Evolutionary conservation across 345 rosid genomes (phyloP).

Genomic region (Eucalyptus rudis): DNA sequence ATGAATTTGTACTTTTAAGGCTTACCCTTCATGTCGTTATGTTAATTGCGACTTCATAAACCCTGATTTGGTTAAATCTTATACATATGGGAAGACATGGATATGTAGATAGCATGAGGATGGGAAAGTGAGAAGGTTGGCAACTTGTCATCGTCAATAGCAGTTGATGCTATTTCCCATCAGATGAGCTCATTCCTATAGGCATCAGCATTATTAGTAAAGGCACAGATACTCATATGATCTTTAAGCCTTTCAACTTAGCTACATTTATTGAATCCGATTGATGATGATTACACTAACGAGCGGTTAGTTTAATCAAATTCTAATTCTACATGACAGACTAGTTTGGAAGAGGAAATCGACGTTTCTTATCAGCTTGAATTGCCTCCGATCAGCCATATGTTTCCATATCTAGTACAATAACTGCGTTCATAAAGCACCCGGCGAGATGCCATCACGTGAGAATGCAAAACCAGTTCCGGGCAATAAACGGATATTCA

Average conservation of each 20-base stretch:
- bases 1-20: not conserved
- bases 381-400: not conserved
- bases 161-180: not conserved
- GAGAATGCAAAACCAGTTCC: not conserved
- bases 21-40: not conserved
- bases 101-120: not conserved
- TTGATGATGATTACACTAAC: not conserved
- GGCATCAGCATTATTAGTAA: not conserved
- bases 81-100: not conserved
- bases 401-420: not conserved
- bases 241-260: not conserved
- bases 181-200: not conserved
- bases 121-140: not conserved
- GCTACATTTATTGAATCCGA: not conserved
- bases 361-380: not conserved
- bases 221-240: not conserved
- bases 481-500: not conserved
- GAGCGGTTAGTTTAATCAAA: not conserved
- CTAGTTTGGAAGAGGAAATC: not conserved
- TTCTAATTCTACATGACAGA: not conserved
- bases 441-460: not conserved
- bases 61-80: not conserved
- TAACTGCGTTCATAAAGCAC: not conserved
- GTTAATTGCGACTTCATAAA: not conserved
- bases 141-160: not conserved